Evolutionary conservation across 2,329 filamentous ascomycete genomes (phyloP), one percentile per base, ranked within the genome.

Genomic region (Pseudogymnoascus sp.): DNA sequence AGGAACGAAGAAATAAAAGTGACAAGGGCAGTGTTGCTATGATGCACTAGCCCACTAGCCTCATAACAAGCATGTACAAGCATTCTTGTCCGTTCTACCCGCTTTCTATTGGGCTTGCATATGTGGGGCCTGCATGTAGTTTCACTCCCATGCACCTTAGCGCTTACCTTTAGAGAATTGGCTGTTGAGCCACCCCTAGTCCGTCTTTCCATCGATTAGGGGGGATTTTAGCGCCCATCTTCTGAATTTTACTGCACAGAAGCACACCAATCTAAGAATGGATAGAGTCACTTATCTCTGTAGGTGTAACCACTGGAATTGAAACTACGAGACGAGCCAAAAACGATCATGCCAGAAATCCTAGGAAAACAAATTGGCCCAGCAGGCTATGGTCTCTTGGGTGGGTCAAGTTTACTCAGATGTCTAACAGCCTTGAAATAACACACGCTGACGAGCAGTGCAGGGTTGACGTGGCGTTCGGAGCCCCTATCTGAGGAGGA

Each of bases 381-480:
- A 34, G 79, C 80, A 53, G 83, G 82, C 71, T 83, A 78, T 68
- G 82, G 83, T 66, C 76, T 84, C 40, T 83, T 85, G 81, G 77
- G 80, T 81, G 74, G 64, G 74, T 68, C 49, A 31, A 53, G 1
- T 5, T 18, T 49, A n/a, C 79, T 78, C 23, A 79, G 78, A 77
- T 75, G 77, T 21, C 69, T 71, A 31, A 68, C 72, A 14, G 73
- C 75, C 1, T 60, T 40, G 11, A 23, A 18, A 53, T 34, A 40
- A 8, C 8, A 4, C 25, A 61, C 60, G 14, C n/a, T 21, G 40
- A 34, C 42, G 34, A 60, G 9, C 38, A 60, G 18, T 23, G 37
- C 18, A 66, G 73, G 74, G 42, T 67, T 75, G 42, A 75, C 74
- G 25, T 74, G 71, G 72, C 69, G 72, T 5, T 63, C 65, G 18